Evolutionary conservation across 2,329 filamentous ascomycete genomes (phyloP), one percentile per base, ranked within the genome.

Genomic region (Truncatella angustata): DNA sequence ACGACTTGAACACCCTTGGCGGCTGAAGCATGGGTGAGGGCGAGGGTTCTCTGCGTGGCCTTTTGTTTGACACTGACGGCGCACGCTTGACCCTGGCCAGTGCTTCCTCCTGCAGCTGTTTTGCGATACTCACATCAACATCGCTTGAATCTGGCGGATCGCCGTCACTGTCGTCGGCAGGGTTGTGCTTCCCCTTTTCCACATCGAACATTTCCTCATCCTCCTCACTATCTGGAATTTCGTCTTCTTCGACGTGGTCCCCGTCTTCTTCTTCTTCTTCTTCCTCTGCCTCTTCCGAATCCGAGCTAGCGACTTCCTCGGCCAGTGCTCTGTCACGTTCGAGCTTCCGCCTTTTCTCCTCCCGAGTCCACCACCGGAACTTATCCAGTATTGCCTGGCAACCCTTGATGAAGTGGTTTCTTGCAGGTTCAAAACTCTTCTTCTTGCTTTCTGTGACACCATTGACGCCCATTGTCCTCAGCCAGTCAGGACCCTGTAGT

Each of bases 401-500:
- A 55, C 95, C 91, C 52, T 79, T 81, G 61, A 97, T 87, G 66
- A 97, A 96, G 66, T 93, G 86, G 54, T 86, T 80, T 24, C 94
- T 83, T 55, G 94, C 94, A 2, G 88, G 85, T 69, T 96, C 91
- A 69, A 91, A 97, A 26, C 87, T 82, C 68, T 88, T 94, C 71
- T 90, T 93, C 63, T 90, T 90, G 20, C 84, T 85, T 64, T 97
- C 92, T 0, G 91, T 95, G 34, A 95, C 74, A 18, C 82, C 90
- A 57, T 85, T 93, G 30, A 97, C 87, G 23, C 93, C 94, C 85
- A 99, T 91, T 4, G 92, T 82, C 55, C 89, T 86, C 52, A 97
- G 77, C 94, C 94, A 99, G 69, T 97, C 94, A 53, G 89, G 90
- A 2, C 93, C 90, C 66, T 91, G 88, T 1, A 99, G 79, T 16